Evolutionary conservation across 2,329 filamentous ascomycete species (phyloP), one percentile per base, ranked within the genome.

Genomic region (Alternaria novae-zelandiae): DNA sequence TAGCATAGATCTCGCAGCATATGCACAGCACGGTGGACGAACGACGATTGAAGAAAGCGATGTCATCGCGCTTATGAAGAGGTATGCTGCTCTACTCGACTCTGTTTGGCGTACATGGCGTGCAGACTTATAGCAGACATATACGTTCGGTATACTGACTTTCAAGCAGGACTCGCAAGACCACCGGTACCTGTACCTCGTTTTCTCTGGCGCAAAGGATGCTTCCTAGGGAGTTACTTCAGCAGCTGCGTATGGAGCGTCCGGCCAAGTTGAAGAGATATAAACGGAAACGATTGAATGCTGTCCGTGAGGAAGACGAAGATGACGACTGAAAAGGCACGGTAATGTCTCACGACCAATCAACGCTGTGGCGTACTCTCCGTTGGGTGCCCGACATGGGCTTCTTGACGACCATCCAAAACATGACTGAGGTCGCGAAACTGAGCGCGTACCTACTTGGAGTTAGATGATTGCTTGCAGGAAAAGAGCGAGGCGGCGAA

Each of bases 321-420:
- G 70, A 85, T 53, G 83, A 65, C 82, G 69, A 80, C 82, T 66
- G 77, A 63, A 32, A 15, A 79, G 44, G 28, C 20, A 32, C 9
- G 23, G 8, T 59, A 51, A 55, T 78, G 80, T 78, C 23, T 71
- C 67, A 74, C 78, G 86, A 93, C 91, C 92, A 94, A 65, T 90
- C 87, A 75, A 88, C 90, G 77, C 90, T 93, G 80, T 92, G 88
- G 60, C 91, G 88, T 63, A 97, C 89, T 67, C 93, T 89, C 66
- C 90, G 88, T 57, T 90, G 82, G 51, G 92, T 84, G 71, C 92
- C 89, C 25, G 90, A 89, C 10, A 93, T 86, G 13, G 94, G 93
- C 81, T 95, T 97, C 80, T 92, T 94, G 65, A 97, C 84, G 41
- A 99, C 89, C 92, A 98, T 94, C 87, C 91, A 97, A 76, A 99